Base-by-base conservation (phyloP, 257 asterid species). In the Cynanchum wilfordii region DNA sequence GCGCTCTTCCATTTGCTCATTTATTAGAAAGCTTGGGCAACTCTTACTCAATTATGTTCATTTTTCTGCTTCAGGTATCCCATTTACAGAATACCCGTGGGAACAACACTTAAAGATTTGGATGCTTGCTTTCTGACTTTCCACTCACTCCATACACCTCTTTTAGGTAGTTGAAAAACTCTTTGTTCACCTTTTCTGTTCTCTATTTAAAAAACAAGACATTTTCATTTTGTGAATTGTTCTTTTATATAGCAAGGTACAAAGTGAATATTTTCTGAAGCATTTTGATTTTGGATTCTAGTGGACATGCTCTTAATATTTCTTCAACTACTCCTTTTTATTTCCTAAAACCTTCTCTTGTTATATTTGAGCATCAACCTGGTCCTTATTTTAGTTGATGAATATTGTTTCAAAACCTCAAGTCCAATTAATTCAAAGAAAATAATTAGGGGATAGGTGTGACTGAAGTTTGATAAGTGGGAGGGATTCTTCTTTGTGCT, bases 71-170 rank as follows among this genome's bases (percentile, higher is more conserved):
- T 68, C 62, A 89, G 98, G 99, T 95, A 95, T 77, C 99, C 99
- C n/a, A 95, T 92, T 75, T 95, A 95, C 86, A 84, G 96, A 84
- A 95, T 95, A 85, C 99, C 99, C 2, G 84, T 82, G 24, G 98
- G 99, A 57, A 97, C 90, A 17, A 88, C 98, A 73, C 93, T 95
- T 27, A 80, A 83, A 77, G 97, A 90, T 73, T 74, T 92, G 79
- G 99, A 95, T 76, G 99, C 97, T 74, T 95, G 97, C 79, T 95
- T 95, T 79, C 84, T 90, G 72, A 90, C 99, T 49, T 95, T 85
- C 80, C 99, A 95, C 83, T 92, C 86, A 81, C 99, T 95, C 82
- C 96, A 86, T 76, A 89, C 96, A 51, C 87, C 89, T 30, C 60
- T 83, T 74, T 79, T 89, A 83, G 97, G 99, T 92, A 75, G 60